Conservation (phyloP, 805 yeast genomes). For the Ascoidea asiatica region DNA sequence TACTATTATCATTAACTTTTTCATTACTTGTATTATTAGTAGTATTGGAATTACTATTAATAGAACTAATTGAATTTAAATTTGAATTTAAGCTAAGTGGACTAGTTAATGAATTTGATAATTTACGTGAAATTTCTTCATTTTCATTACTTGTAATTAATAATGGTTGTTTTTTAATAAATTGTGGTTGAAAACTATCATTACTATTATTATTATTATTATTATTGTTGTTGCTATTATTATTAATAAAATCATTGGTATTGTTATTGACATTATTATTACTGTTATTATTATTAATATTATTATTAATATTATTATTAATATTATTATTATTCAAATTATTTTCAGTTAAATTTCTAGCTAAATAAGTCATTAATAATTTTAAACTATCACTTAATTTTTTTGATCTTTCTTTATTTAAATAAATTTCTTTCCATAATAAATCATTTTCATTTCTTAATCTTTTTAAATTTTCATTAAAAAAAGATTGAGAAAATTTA, state of each 20-base stretch:
- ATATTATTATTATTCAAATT: neutral
- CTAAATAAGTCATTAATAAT: conserved; percentile 72
- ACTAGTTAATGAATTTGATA: no score
- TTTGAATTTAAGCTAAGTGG: no score
- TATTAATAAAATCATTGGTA: neutral
- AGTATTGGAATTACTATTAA: neutral
- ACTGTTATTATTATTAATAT: neutral
- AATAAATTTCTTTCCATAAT: conserved; percentile 77
- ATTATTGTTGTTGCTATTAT: neutral
- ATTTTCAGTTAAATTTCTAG: conserved; percentile 25
- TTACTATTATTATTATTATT: neutral
- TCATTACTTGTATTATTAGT: neutral
- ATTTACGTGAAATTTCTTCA: no score
- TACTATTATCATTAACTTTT: no score
- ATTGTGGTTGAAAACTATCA: neutral
- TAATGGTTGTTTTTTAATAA: no score
- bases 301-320: no score
- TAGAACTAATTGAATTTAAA: neutral
- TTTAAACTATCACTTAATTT: conserved; percentile 79
- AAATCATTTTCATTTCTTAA: conserved; percentile 77
- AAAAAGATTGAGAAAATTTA: conserved; percentile 63
- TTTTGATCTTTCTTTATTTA: conserved; percentile 73
- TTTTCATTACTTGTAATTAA: no score
- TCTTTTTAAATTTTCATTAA: conserved; percentile 74
- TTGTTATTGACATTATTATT: neutral